Conservation (phyloP, 2,329 filamentous ascomycete species). For the Epichloe baconii region DNA sequence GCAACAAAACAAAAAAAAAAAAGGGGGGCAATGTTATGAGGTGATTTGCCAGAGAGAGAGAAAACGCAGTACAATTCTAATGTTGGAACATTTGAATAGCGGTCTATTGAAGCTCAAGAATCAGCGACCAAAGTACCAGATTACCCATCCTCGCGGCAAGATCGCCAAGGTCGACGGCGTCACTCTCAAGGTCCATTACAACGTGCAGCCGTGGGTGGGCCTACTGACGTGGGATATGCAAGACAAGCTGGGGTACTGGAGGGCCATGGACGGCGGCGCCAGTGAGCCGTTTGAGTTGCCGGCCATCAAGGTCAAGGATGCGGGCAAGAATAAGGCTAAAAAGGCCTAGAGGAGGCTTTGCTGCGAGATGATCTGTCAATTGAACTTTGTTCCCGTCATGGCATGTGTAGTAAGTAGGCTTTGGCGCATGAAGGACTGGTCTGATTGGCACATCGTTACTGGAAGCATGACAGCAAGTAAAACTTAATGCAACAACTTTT, state of each 20-base stretch:
- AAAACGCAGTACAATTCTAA: too few species aligned
- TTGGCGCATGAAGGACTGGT: too few species aligned
- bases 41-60: neutral
- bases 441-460: too few species aligned
- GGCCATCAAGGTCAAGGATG: slow-evolving; percentile 41
- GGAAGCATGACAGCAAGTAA: too few species aligned
- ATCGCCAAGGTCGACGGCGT: slow-evolving; percentile 64
- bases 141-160: slow-evolving; percentile 75
- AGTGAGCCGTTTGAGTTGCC: slow-evolving; percentile 55
- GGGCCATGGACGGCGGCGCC: slow-evolving; percentile 48
- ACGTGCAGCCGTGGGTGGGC: slow-evolving; percentile 95
- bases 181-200: slow-evolving; percentile 76
- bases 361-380: too few species aligned
- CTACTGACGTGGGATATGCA: slow-evolving; percentile 67
- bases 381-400: too few species aligned
- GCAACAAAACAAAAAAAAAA: neutral
- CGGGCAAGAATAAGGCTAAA: slow-evolving; percentile 9
- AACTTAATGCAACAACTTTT: too few species aligned
- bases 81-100: slow-evolving; percentile 20
- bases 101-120: slow-evolving; percentile 68
- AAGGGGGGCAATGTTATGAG: neutral
- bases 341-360: neutral
- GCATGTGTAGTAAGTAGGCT: too few species aligned
- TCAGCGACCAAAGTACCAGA: slow-evolving; percentile 91
- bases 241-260: slow-evolving; percentile 47